These are phyloP conservation scores for Lentinula lateritia DNA, from an alignment of 768 basidiomycete species.

Conservation along the genomic window DNA sequence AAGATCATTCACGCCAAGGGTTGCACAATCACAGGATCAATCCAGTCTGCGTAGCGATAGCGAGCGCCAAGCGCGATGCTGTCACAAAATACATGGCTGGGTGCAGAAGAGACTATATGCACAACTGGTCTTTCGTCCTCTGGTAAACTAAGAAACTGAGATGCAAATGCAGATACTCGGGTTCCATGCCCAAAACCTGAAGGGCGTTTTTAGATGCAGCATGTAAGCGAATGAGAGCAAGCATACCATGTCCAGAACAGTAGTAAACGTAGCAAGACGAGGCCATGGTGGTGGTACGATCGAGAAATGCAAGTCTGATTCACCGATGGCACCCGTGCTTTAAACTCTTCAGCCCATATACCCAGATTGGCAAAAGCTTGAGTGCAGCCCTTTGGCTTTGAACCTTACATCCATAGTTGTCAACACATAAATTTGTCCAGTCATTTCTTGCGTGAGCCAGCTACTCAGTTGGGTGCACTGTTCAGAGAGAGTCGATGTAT, in stretches of 20 bases:
- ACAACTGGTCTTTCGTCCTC: conserved; percentile 37
- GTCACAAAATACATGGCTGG: conserved; percentile 63
- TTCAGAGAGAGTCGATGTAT: background rate
- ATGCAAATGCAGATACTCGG: conserved; percentile 69
- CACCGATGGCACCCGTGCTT: background rate
- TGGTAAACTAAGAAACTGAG: conserved; percentile 46
- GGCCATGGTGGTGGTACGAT: background rate
- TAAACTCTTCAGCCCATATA: background rate
- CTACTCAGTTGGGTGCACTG: no score
- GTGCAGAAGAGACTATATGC: conserved; percentile 71
- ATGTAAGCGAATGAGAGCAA: background rate
- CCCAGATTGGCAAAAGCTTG: background rate
- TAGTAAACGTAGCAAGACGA: conserved; percentile 50
- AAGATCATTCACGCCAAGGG: conserved; percentile 60
- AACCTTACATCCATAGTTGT: no score
- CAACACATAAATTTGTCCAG: no score
- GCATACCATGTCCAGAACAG: conserved; percentile 69
- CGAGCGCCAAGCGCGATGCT: conserved; percentile 55
- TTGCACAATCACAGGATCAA: conserved; percentile 79
- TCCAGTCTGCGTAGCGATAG: conserved; percentile 60
- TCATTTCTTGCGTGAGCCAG: no score
- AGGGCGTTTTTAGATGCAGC: background rate
- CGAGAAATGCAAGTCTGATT: background rate
- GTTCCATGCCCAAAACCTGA: conserved; percentile 85
- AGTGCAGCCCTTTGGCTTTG: background rate